phyloP scores from a whole-genome alignment of 1,139 yeast species.

The Wickerhamomyces sp. region DNA sequence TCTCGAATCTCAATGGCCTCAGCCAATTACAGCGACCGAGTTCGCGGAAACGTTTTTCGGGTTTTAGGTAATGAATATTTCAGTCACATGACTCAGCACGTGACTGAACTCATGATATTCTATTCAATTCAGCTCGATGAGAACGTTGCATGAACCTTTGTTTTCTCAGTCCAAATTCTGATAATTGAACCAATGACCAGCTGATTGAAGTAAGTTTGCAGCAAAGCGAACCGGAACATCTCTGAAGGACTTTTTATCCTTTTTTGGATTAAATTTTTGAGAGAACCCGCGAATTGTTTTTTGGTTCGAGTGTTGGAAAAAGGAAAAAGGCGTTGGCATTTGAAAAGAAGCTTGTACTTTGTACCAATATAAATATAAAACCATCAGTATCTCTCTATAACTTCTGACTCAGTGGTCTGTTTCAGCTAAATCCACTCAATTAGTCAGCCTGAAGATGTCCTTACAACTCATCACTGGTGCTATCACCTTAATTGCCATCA shows the following conservation, averaged over 20 bases:
- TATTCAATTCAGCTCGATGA: no score
- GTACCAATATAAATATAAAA: background rate
- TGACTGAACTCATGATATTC: no score
- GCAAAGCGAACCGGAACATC: background rate
- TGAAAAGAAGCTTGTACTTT: no score
- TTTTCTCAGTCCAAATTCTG: no score
- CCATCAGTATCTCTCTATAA: background rate
- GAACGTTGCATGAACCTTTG: no score
- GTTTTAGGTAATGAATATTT: no score
- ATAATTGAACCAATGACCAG: no score
- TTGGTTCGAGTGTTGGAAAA: background rate
- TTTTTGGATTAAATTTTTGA: background rate
- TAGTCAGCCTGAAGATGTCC: background rate
- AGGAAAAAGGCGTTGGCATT: background rate
- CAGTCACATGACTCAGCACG: no score
- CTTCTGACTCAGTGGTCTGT: background rate
- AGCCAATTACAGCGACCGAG: no score
- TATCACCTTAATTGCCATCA: slow-evolving; percentile 9
- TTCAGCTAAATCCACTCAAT: background rate
- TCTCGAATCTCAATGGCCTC: no score
- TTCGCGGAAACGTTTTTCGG: no score
- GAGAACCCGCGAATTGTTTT: background rate
- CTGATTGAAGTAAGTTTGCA: no score
- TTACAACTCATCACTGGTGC: slow-evolving; percentile 9
- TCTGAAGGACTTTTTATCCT: background rate